Evolutionary conservation across 176 grass and related monocot species (phyloP), one percentile per base, ranked within the genome.

Genomic region (Sorghum bicolor): DNA sequence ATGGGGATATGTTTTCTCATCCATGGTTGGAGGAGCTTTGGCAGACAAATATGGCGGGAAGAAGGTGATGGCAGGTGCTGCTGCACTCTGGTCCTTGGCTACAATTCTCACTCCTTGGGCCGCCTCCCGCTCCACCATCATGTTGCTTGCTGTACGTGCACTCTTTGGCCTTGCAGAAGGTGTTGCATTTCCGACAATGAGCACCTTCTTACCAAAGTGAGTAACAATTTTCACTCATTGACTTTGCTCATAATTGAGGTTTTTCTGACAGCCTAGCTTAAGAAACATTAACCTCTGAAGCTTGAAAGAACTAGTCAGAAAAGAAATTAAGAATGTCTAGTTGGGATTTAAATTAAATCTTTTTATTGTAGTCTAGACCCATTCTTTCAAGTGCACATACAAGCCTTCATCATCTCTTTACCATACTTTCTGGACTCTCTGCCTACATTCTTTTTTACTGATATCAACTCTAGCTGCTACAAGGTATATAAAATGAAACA

Each of bases 181-280:
- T 78, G 96, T 98, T 13, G 96, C 96, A 68, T 98, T 98, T 86
- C 96, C 96, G 29, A 95, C 91, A 38, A 98, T 98, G 96, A 95
- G 91, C 89, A 98, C 96, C 12, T 92, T 98, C 68, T 90, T 98
- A 50, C 93, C 91, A 22, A 88, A 94, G 96, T 98, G 70, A 84
- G 89, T 64, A 77, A 16, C 24, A 5, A 40, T 64, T 83, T 53
- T 33, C 67, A 83, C 57, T 44, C 17, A 66, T 20, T 57, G 13
- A 33, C 40, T 64, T 31, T 77, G 20, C 10, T 77, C 17, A 10
- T 40, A 25, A 15, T 19, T 50, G 47, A 50, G 14, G 1, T 2
- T 50, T 50, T 19, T 19, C 2, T 0, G 16, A 6, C 5, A 50
- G 15, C 13, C 47, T 50, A 6, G 47, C 47, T 50, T 19, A 6